These are phyloP conservation scores for Chloris gayana DNA, from an alignment of 176 grass and related monocot genomes.

Conservation along the genomic window DNA sequence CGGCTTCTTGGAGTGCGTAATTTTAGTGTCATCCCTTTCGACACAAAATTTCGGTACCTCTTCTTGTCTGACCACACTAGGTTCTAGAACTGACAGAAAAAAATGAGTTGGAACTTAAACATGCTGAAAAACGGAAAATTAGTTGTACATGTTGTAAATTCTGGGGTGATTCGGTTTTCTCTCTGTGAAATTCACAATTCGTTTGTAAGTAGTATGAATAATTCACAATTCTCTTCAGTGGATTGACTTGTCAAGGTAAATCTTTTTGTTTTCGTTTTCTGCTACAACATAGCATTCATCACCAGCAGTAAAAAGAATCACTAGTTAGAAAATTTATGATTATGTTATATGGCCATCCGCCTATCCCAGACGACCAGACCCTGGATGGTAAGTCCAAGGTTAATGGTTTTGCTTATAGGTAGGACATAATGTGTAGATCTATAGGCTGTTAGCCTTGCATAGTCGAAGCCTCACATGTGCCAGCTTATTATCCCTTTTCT, in stretches of 20 bases:
- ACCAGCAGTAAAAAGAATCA: too few relatives aligned
- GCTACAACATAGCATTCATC: not conserved
- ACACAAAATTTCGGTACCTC: constrained; percentile 81
- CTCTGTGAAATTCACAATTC: constrained; percentile 24
- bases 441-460: too few relatives aligned
- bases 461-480: too few relatives aligned
- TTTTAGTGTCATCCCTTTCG: constrained; percentile 66
- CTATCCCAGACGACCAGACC: too few relatives aligned
- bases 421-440: not conserved
- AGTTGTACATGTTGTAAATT: constrained; percentile 44
- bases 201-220: not conserved
- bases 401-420: too few relatives aligned
- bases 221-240: not conserved
- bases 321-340: too few relatives aligned
- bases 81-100: constrained; percentile 2
- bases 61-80: constrained; percentile 56
- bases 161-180: constrained; percentile 9
- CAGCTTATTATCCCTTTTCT: too few relatives aligned
- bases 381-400: too few relatives aligned
- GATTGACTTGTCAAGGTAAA: not conserved
- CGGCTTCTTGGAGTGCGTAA: constrained; percentile 67
- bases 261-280: not conserved
- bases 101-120: constrained; percentile 16
- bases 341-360: too few relatives aligned
- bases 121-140: not conserved